Evolutionary conservation across 2,329 filamentous ascomycete genomes (phyloP).

Genomic region (Ceratocystiopsis minuta): DNA sequence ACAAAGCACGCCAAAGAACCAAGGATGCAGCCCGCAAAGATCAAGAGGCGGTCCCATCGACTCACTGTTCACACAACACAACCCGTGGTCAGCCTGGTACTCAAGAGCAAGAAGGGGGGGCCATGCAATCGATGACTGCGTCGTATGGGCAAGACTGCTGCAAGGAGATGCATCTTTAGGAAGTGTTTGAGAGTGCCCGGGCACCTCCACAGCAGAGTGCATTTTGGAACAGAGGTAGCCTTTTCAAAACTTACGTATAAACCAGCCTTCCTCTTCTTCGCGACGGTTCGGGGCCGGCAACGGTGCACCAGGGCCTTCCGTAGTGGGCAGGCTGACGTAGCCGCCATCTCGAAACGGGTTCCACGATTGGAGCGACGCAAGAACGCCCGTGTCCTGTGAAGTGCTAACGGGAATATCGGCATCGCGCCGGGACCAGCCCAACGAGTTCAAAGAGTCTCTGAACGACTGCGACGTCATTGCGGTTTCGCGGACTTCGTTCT

Average conservation of each 20-base stretch:
- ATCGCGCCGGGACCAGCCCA: constrained; percentile 84
- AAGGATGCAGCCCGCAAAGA: constrained; percentile 83
- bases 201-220: too few relatives aligned
- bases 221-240: too few relatives aligned
- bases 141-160: too few relatives aligned
- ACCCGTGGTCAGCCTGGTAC: constrained; percentile 9
- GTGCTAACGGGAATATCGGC: constrained; percentile 60
- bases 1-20: constrained; percentile 83
- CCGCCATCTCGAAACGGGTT: constrained; percentile 79
- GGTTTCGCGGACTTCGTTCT: too few relatives aligned
- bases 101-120: background rate
- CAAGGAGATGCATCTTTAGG: too few relatives aligned
- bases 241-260: constrained; percentile 91
- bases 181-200: too few relatives aligned
- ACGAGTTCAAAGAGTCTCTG: constrained; percentile 80
- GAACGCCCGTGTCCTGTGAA: constrained; percentile 49
- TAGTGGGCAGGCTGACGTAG: constrained; percentile 79
- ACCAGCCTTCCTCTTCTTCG: constrained; percentile 91
- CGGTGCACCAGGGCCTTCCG: constrained; percentile 66
- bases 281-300: constrained; percentile 67
- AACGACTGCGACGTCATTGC: constrained; percentile 76
- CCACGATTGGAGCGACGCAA: constrained; percentile 64
- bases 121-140: too few relatives aligned
- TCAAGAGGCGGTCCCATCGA: constrained; percentile 85
- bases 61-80: constrained; percentile 48